Evolutionary conservation across 108 stramenopile species (phyloP).

Genomic region (Cyclotella sp.): DNA sequence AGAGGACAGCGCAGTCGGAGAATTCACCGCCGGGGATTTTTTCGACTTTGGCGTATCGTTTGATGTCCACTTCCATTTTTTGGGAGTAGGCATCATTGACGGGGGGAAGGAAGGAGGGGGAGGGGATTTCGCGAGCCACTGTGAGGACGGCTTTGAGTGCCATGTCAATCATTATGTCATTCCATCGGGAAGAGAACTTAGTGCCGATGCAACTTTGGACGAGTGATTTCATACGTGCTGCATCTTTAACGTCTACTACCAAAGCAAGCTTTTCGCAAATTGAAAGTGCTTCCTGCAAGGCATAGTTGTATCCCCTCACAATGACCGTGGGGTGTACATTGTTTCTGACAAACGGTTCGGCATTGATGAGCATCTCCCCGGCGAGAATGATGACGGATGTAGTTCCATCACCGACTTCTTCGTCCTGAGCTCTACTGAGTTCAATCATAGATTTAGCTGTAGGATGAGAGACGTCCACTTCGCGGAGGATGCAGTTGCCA

Average conservation of each 20-base stretch:
- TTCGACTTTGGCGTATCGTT: slow-evolving; percentile 99
- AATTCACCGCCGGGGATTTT: slow-evolving; percentile 99
- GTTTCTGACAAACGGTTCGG: slow-evolving; percentile 94
- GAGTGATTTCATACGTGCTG: slow-evolving; percentile 84
- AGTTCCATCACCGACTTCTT: slow-evolving; percentile 99
- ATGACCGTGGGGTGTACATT: slow-evolving; percentile 98
- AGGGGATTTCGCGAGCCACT: slow-evolving; percentile 62
- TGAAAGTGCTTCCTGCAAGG: slow-evolving; percentile 90
- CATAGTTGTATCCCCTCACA: slow-evolving; percentile 94
- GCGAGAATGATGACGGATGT: slow-evolving; percentile 99
- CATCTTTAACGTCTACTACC: slow-evolving; percentile 89
- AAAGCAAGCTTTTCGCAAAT: slow-evolving; percentile 90
- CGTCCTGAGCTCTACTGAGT: slow-evolving; percentile 96
- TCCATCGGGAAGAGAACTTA: slow-evolving; percentile 97
- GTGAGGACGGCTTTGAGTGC: slow-evolving; percentile 96
- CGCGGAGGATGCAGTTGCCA: slow-evolving; percentile 99
- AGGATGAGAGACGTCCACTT: slow-evolving; percentile 99
- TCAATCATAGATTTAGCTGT: slow-evolving; percentile 99
- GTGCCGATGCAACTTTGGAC: slow-evolving; percentile 96
- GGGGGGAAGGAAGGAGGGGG: slow-evolving; percentile 29
- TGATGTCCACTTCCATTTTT: slow-evolving; percentile 94
- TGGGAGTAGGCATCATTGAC: slow-evolving; percentile 44
- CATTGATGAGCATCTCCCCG: slow-evolving; percentile 97
- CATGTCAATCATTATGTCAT: slow-evolving; percentile 96
- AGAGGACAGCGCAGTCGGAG: slow-evolving; percentile 91